Evolutionary conservation across 75 land plant genomes (phyloP).

Genomic region (Chamaecyparis obtusa): DNA sequence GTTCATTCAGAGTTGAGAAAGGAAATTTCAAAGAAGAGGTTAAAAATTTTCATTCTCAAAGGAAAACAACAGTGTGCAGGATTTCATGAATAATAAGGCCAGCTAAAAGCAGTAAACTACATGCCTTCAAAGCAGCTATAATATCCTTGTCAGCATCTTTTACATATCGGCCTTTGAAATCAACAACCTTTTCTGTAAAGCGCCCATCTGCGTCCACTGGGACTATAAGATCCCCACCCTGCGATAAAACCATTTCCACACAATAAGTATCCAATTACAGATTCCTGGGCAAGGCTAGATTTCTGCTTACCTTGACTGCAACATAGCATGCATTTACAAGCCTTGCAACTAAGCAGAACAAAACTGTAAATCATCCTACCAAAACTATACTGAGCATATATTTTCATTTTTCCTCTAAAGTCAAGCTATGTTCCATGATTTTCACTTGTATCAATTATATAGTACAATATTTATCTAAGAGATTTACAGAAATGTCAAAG

Average conservation of each 20-base stretch:
- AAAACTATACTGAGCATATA: not conserved
- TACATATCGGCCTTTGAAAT: conserved; percentile 83
- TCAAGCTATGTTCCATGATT: not conserved
- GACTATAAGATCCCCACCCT: conserved; percentile 82
- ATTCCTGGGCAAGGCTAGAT: not conserved
- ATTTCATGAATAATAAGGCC: not conserved
- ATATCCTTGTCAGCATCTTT: conserved; percentile 97
- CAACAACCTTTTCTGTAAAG: conserved; percentile 67
- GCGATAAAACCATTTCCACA: conserved; percentile 7
- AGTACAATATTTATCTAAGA: not conserved
- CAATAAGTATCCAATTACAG: not conserved
- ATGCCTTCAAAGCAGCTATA: conserved; percentile 78
- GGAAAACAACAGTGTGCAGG: not conserved
- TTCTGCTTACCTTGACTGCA: not conserved
- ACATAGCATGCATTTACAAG: not conserved
- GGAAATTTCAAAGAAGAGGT: not conserved
- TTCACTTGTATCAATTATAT: not conserved
- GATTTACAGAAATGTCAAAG: not conserved
- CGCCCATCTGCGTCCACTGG: conserved; percentile 95
- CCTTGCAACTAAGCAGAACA: not conserved
- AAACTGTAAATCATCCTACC: not conserved
- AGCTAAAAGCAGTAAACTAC: not conserved
- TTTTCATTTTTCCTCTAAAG: not conserved
- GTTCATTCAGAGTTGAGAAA: not conserved
- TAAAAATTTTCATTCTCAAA: not conserved